Evolutionary conservation across 2,329 filamentous ascomycete species (phyloP).

Genomic region (Chrysoporthe deuterocubensis): DNA sequence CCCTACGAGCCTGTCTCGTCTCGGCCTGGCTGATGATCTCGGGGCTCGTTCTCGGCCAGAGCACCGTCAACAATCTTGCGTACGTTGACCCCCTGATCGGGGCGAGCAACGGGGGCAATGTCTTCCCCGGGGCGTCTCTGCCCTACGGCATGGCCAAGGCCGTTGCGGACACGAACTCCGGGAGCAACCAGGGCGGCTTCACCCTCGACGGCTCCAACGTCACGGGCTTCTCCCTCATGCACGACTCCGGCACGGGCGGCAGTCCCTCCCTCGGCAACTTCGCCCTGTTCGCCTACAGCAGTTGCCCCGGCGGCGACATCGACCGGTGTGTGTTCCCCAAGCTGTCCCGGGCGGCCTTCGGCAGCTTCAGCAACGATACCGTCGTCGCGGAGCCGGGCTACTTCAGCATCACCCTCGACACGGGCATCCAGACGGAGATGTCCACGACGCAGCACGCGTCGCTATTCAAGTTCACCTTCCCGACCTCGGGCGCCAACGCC

Average conservation of each 20-base stretch:
- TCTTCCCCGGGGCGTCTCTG: slow-evolving; percentile 48
- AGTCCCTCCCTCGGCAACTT: slow-evolving; percentile 73
- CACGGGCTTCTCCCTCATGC: slow-evolving; percentile 61
- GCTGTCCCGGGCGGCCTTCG: slow-evolving; percentile 43
- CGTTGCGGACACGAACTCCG: slow-evolving; percentile 57
- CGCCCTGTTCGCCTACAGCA: slow-evolving; percentile 68
- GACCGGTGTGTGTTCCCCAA: slow-evolving; percentile 65
- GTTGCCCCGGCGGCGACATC: slow-evolving; percentile 64
- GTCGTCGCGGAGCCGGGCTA: slow-evolving; percentile 66
- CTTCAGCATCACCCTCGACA: slow-evolving; percentile 64
- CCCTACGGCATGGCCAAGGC: slow-evolving; percentile 60
- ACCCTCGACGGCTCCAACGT: slow-evolving; percentile 54
- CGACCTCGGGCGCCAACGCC: slow-evolving; percentile 41
- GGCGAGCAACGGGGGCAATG: slow-evolving; percentile 46
- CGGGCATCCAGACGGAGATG: slow-evolving; percentile 66
- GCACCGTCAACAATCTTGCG: slow-evolving; percentile 16
- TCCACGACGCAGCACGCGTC: slow-evolving; percentile 68
- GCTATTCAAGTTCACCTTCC: slow-evolving; percentile 69
- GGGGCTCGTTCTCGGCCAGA: slow-evolving; percentile 6
- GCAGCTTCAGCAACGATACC: slow-evolving; percentile 52
- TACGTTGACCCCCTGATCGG: slow-evolving; percentile 47
- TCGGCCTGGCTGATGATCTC: slow-evolving; percentile 5
- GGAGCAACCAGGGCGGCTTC: slow-evolving; percentile 62
- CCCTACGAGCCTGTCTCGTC: background rate
- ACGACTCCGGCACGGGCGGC: slow-evolving; percentile 62